These are phyloP conservation scores for Xylaria sp. DNA, from an alignment of 2,329 filamentous ascomycete genomes.

Conservation along the genomic window DNA sequence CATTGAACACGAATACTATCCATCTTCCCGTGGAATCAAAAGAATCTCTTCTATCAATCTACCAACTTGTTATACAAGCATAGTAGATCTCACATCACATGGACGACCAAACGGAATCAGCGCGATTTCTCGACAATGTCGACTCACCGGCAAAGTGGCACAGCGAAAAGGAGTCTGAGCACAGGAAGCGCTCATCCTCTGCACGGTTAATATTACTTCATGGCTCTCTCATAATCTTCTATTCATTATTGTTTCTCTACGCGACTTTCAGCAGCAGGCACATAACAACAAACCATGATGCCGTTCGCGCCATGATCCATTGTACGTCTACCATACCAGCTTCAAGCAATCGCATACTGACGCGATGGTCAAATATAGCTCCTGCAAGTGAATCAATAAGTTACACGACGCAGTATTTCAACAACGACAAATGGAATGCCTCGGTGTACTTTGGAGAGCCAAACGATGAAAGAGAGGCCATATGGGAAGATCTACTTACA, in stretches of 20 bases:
- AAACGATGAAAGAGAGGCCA: conserved; percentile 13
- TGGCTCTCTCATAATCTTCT: conserved; percentile 4
- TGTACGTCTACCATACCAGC: background rate
- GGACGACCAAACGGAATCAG: conserved; percentile 6
- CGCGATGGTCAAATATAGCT: background rate
- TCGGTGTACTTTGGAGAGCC: conserved; percentile 18
- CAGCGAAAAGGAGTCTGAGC: background rate
- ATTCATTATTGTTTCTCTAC: conserved; percentile 6
- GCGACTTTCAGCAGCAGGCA: background rate
- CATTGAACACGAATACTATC: background rate
- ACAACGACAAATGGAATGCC: background rate
- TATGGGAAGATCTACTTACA: conserved; percentile 19
- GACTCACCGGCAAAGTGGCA: background rate
- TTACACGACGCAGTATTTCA: conserved; percentile 15
- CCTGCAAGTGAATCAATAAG: conserved; percentile 13
- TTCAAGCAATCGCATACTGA: background rate
- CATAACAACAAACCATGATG: conserved; percentile 11
- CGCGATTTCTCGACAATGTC: conserved; percentile 16
- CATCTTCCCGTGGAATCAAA: background rate
- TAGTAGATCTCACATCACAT: background rate
- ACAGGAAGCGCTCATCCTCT: background rate
- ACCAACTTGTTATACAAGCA: background rate
- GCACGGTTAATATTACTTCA: background rate
- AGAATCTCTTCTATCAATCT: background rate
- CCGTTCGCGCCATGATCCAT: background rate